Conservation (phyloP, 208 protist genomes). For the Trypanosoma melophagium region DNA sequence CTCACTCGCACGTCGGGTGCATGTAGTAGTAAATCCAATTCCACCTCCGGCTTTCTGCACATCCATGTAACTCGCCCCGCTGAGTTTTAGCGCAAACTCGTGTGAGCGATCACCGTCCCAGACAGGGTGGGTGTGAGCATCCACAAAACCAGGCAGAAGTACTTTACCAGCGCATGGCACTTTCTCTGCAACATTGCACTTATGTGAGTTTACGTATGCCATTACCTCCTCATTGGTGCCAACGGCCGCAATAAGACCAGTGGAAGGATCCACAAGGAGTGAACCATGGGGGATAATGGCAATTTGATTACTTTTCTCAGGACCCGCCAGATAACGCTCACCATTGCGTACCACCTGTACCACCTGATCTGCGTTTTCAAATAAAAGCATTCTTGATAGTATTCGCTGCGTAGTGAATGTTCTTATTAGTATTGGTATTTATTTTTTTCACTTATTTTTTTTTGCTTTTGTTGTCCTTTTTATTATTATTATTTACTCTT, state of each 20-base stretch:
- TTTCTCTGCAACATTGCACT: slow-evolving; percentile 22
- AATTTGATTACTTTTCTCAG: slow-evolving; percentile 11
- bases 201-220: not conserved
- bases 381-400: slow-evolving; percentile 12
- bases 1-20: slow-evolving; percentile 45
- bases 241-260: slow-evolving; percentile 19
- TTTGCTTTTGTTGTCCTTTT: slow-evolving; percentile 1
- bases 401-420: not conserved
- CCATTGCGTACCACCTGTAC: slow-evolving; percentile 29
- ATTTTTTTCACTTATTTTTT: slow-evolving; percentile 22
- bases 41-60: slow-evolving; percentile 77
- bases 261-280: slow-evolving; percentile 16
- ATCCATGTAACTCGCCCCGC: slow-evolving; percentile 85
- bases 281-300: slow-evolving; percentile 19
- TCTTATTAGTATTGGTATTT: not conserved
- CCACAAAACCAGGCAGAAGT: slow-evolving; percentile 74
- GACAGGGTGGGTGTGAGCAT: slow-evolving; percentile 86
- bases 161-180: slow-evolving; percentile 46
- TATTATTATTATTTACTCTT: slow-evolving; percentile 2
- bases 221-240: slow-evolving; percentile 23
- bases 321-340: slow-evolving; percentile 15
- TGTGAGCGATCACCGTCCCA: slow-evolving; percentile 72
- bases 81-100: slow-evolving; percentile 85
- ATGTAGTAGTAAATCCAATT: slow-evolving; percentile 65
- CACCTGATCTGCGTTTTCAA: slow-evolving; percentile 28